phyloP scores from a whole-genome alignment of 1,139 yeast species.

The Sugiyamaella castrensis region DNA sequence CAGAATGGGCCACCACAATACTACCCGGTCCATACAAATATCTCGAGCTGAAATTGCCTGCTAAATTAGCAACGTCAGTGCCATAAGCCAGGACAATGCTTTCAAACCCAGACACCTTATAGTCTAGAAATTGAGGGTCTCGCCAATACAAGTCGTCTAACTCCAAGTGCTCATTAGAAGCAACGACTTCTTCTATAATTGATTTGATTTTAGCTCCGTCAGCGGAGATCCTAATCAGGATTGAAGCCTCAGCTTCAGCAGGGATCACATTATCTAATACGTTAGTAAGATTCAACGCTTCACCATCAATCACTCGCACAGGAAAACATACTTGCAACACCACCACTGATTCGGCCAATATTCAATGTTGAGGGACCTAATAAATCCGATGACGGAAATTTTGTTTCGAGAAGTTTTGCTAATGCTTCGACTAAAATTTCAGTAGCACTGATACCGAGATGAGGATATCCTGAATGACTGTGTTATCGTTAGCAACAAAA shows the following conservation, averaged over 20 bases:
- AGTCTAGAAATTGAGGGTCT: constrained; percentile 52
- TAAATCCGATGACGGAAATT: constrained; percentile 50
- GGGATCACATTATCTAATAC: constrained; percentile 55
- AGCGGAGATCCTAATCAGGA: constrained; percentile 55
- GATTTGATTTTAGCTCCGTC: constrained; percentile 42
- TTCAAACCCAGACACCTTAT: constrained; percentile 63
- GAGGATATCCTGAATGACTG: constrained; percentile 68
- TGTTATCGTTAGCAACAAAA: too few relatives aligned
- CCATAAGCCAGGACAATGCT: constrained; percentile 54
- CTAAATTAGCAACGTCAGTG: constrained; percentile 62
- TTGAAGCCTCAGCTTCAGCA: constrained; percentile 50
- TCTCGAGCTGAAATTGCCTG: constrained; percentile 39
- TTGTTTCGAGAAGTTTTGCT: constrained; percentile 38
- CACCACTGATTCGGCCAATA: constrained; percentile 57
- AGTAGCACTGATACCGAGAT: constrained; percentile 62
- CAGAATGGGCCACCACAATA: constrained; percentile 64
- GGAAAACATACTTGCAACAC: constrained; percentile 43
- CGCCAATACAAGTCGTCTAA: constrained; percentile 29
- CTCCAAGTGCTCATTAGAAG: constrained; percentile 29
- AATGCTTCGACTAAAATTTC: constrained; percentile 54
- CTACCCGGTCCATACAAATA: constrained; percentile 70
- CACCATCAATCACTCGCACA: too few relatives aligned
- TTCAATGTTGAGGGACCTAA: constrained; percentile 64
- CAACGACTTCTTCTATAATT: constrained; percentile 41
- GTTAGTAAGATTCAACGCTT: constrained; percentile 13